Base-by-base conservation (phyloP, 2,329 filamentous ascomycete species). In the Claviceps quebecensis region DNA sequence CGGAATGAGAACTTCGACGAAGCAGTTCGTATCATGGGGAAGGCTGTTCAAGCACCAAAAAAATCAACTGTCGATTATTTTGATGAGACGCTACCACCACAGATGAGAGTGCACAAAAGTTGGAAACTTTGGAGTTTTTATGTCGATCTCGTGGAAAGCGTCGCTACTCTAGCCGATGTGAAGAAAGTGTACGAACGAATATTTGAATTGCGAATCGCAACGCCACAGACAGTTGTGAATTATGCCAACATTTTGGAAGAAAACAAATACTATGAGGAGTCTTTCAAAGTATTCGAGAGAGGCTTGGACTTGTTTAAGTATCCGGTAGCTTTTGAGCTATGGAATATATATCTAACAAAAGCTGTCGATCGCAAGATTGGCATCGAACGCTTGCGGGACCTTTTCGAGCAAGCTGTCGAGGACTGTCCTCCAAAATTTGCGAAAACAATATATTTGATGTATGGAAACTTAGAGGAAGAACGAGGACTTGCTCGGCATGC, bases 61-160 rank as follows among this genome's bases (percentile, higher is more conserved):
- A 76, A 88, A 57, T 96, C 91, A n/a, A 94, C 83, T 2, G 89
- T 98, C n/a, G 93, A 98, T 70, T 98, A 97, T 65, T 98, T 97
- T 62, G 93, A 98, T 65, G 94, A 98, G 65, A 88, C 80, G 0
- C 72, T 98, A 6, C 89, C 88, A 1, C 91, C 93, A 4, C 93
- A 98, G 65, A 93, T 97, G 70, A 81, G 94, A 56, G 87, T 98
- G 3, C 93, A 98, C 72, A 98, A 98, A 74, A 95, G 88, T 64
- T 98, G 93, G 93, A 98, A 97, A 67, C 71, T 98, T 11, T 98
- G 93, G 93, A 95, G 89, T 68, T 98, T 98, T 72, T 98, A 98
- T 61, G 90, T 98, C 41, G 93, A 98, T 65, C 78, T 98, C 1
- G 90, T 98, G 2, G 93, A 98, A 67, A 95, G 89, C 65, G 90